Percentiles rank a stretch among this genome's conserved stretches.
Conservation (phyloP, 805 yeast genomes). For the Myxozyma vanderwaltii region DNA sequence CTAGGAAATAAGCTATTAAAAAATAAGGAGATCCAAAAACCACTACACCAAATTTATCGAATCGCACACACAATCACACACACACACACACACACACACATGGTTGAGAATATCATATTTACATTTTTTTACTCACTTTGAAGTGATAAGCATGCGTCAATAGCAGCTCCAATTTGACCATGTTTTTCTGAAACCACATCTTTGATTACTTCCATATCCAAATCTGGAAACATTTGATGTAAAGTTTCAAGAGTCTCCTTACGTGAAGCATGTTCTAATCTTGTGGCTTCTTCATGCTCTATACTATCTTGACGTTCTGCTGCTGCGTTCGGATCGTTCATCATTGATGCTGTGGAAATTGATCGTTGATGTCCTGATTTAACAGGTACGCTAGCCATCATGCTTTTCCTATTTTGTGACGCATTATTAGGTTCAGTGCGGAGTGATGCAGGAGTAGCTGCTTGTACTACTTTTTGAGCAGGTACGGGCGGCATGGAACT, state of each 20-base stretch:
- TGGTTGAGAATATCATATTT: no score
- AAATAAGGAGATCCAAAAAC: neutral
- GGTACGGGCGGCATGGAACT: constrained; percentile 15
- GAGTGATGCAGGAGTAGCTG: neutral
- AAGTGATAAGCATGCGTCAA: constrained; percentile 57
- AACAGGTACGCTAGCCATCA: neutral
- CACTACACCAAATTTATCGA: no score
- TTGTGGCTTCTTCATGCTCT: constrained; percentile 40
- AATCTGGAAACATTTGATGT: constrained; percentile 70
- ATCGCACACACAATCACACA: no score
- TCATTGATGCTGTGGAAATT: constrained; percentile 1
- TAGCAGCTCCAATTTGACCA: constrained; percentile 69
- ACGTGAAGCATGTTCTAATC: constrained; percentile 49
- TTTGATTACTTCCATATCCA: constrained; percentile 66
- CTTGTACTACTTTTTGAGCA: neutral
- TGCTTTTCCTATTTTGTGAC: constrained; percentile 2
- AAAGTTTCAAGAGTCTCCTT: constrained; percentile 54
- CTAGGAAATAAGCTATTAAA: no score
- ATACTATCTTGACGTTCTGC: constrained; percentile 6
- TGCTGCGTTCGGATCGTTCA: neutral
- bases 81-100: neutral
- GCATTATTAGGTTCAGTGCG: neutral
- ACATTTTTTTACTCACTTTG: neutral
- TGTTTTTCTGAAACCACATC: constrained; percentile 70
- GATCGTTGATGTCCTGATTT: neutral